These are phyloP conservation scores for Metarhizium sp. DNA, from an alignment of 2,329 filamentous ascomycete genomes.

Conservation along the genomic window DNA sequence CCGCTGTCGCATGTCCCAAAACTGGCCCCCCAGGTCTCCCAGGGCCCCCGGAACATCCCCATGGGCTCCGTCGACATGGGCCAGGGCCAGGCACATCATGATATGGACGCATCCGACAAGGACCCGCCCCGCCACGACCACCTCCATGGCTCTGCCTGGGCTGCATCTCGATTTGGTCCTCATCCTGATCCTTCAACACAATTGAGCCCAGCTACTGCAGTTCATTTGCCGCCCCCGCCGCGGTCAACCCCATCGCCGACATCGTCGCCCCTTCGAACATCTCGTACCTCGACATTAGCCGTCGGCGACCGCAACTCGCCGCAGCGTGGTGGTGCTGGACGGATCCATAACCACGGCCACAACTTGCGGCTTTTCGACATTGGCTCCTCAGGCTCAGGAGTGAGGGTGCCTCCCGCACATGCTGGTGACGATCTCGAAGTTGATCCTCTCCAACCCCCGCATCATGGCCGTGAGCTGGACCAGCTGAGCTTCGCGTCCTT, in stretches of 20 bases:
- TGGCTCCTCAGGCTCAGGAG: not conserved
- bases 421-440: slow-evolving; percentile 11
- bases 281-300: not conserved
- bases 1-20: not conserved
- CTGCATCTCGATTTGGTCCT: slow-evolving; percentile 8
- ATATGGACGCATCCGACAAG: not conserved
- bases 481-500: slow-evolving; percentile 17
- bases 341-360: not conserved
- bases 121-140: slow-evolving; percentile 1
- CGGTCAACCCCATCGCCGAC: not conserved
- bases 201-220: not conserved
- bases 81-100: not conserved
- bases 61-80: not conserved
- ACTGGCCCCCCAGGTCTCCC: not conserved
- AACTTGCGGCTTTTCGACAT: not conserved
- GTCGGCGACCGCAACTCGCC: not conserved
- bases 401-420: slow-evolving; percentile 7
- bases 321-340: not conserved
- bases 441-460: slow-evolving; percentile 1
- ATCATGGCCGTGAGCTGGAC: slow-evolving; percentile 17
- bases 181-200: slow-evolving; percentile 7
- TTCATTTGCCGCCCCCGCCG: not conserved
- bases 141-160: slow-evolving; percentile 2
- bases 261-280: not conserved
- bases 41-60: not conserved